Conservation (phyloP, 805 yeast species). For the Candida rishiriensis region DNA sequence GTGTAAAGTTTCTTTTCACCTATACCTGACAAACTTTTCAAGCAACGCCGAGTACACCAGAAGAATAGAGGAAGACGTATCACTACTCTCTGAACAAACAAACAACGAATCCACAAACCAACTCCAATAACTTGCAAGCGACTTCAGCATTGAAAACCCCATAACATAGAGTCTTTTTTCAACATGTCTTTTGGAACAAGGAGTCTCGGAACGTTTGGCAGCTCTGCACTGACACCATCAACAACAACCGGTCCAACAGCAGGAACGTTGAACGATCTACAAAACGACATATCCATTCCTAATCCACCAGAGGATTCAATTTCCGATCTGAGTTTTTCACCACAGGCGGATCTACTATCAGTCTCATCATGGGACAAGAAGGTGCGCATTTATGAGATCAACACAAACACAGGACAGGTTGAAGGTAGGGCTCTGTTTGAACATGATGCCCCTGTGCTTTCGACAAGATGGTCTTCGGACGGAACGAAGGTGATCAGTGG, state of each 20-base stretch:
- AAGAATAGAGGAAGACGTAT: too few relatives aligned
- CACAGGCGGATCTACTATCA: conserved; percentile 76
- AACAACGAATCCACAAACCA: too few relatives aligned
- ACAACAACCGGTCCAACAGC: conserved; percentile 31
- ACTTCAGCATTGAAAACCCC: not conserved
- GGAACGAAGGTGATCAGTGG: conserved; percentile 87
- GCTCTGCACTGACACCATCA: conserved; percentile 6
- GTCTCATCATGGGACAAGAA: conserved; percentile 94
- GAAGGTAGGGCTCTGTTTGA: conserved; percentile 88
- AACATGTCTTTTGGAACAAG: conserved; percentile 29
- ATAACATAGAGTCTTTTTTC: not conserved
- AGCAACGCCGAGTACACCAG: too few relatives aligned
- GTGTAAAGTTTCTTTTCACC: too few relatives aligned
- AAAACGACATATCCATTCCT: conserved; percentile 64
- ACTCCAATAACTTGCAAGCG: not conserved
- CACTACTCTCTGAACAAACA: too few relatives aligned
- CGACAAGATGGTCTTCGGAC: conserved; percentile 79
- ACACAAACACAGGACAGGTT: conserved; percentile 63
- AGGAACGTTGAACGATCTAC: conserved; percentile 53
- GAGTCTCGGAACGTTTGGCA: conserved; percentile 24
- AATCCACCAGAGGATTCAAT: conserved; percentile 93
- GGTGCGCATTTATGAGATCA: conserved; percentile 86
- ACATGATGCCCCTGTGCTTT: conserved; percentile 83
- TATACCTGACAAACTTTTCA: too few relatives aligned
- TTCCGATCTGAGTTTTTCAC: conserved; percentile 78